These are phyloP conservation scores for Botrytis squamosa DNA, from an alignment of 2,329 filamentous ascomycete species.

Conservation along the genomic window DNA sequence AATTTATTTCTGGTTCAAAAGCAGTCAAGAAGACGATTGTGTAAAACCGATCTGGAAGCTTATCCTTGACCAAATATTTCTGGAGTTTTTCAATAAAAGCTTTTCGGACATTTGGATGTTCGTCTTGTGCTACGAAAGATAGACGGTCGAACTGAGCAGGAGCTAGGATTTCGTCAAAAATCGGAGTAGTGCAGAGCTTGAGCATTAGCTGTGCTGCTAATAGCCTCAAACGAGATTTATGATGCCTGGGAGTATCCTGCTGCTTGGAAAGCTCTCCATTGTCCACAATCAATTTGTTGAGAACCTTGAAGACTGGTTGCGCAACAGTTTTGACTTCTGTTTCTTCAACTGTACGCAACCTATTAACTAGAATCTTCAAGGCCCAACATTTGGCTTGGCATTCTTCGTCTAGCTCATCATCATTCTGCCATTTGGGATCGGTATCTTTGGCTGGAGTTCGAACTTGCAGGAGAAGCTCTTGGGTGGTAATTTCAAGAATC, in stretches of 20 bases:
- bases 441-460: constrained; percentile 58
- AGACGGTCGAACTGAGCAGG: constrained; percentile 77
- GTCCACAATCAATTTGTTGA: constrained; percentile 72
- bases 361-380: constrained; percentile 82
- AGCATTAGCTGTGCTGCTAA: constrained; percentile 76
- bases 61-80: constrained; percentile 78
- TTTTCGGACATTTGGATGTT: constrained; percentile 68
- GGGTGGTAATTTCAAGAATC: constrained; percentile 76
- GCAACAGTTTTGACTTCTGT: constrained; percentile 57
- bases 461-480: constrained; percentile 70
- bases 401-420: constrained; percentile 72
- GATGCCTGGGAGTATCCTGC: constrained; percentile 70
- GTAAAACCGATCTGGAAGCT: constrained; percentile 75
- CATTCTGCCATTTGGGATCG: constrained; percentile 65
- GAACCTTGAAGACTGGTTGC: constrained; percentile 70
- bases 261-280: constrained; percentile 79
- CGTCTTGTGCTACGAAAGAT: constrained; percentile 78
- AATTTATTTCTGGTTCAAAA: constrained; percentile 75
- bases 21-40: constrained; percentile 86
- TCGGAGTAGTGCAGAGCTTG: constrained; percentile 77
- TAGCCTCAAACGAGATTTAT: constrained; percentile 78
- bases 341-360: constrained; percentile 61
- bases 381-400: constrained; percentile 80
- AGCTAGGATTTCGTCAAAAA: constrained; percentile 72
- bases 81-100: constrained; percentile 83